phyloP scores from a whole-genome alignment of 306 rosid genomes.

The Vigna radiata region DNA sequence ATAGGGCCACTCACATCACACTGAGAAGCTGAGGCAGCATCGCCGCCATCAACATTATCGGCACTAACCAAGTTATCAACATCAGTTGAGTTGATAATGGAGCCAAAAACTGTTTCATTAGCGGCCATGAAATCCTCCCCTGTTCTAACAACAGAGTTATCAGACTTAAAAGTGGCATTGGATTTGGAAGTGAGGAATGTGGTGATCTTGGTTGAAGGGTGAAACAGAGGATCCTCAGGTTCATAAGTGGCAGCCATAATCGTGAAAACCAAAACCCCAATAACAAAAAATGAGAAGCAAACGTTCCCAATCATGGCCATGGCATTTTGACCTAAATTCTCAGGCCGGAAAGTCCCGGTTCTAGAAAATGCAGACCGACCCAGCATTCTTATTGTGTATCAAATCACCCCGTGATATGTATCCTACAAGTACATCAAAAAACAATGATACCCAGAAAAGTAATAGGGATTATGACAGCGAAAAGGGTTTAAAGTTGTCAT shows the following conservation, averaged over 20 bases:
- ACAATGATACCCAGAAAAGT: slow-evolving; percentile 52
- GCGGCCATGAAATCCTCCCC: slow-evolving; percentile 97
- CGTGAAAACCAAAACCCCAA: slow-evolving; percentile 87
- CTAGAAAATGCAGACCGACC: slow-evolving; percentile 71
- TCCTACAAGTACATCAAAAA: slow-evolving; percentile 45
- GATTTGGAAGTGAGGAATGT: slow-evolving; percentile 87
- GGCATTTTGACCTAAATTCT: slow-evolving; percentile 83
- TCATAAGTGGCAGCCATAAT: slow-evolving; percentile 95
- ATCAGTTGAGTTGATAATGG: slow-evolving; percentile 70
- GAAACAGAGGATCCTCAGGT: slow-evolving; percentile 97
- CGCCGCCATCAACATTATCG: slow-evolving; percentile 32
- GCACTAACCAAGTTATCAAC: slow-evolving; percentile 51
- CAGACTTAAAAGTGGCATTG: slow-evolving; percentile 96
- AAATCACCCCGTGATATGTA: slow-evolving; percentile 39
- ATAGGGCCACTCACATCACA: slow-evolving; percentile 69
- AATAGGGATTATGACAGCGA: slow-evolving; percentile 43
- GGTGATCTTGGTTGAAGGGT: slow-evolving; percentile 90
- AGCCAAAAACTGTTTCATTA: slow-evolving; percentile 75
- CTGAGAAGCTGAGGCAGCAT: slow-evolving; percentile 28
- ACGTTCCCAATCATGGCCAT: slow-evolving; percentile 90
- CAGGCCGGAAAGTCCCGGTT: slow-evolving; percentile 75
- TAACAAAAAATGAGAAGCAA: slow-evolving; percentile 84
- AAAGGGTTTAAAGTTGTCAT: slow-evolving; percentile 38
- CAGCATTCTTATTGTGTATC: slow-evolving; percentile 44
- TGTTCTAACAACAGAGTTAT: slow-evolving; percentile 76